phyloP scores from a whole-genome alignment of 192 early-diverging fungal species.

The Blastocladiella britannica region DNA sequence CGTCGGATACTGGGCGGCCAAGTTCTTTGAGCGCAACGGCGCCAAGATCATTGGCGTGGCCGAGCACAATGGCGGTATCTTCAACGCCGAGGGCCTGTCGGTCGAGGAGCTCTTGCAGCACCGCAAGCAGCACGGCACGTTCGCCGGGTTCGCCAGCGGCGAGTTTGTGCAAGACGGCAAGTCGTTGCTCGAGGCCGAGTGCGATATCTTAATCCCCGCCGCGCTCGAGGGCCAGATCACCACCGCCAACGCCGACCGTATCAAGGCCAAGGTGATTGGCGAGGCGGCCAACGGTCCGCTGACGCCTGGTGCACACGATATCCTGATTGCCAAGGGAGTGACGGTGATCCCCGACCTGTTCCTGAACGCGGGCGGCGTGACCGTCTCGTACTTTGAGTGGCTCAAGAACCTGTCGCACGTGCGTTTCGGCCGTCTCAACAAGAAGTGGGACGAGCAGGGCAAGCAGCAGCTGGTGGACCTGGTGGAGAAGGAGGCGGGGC shows the following conservation, averaged over 20 bases:
- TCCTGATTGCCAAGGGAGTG: constrained; percentile 32
- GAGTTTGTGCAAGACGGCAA: constrained; percentile 31
- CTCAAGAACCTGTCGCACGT: constrained; percentile 67
- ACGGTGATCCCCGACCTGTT: constrained; percentile 53
- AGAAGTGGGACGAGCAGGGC: constrained; percentile 59
- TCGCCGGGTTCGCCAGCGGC: constrained; percentile 40
- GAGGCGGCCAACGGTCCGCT: constrained; percentile 67
- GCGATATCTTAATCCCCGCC: constrained; percentile 62
- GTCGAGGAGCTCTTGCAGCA: constrained; percentile 42
- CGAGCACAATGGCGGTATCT: constrained; percentile 45
- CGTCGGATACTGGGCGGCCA: constrained; percentile 62
- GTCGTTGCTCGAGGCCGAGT: constrained; percentile 45
- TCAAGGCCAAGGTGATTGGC: constrained; percentile 60
- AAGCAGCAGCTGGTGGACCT: constrained; percentile 42
- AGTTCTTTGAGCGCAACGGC: constrained; percentile 60
- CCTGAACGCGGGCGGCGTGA: constrained; percentile 65
- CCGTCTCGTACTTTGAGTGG: constrained; percentile 67
- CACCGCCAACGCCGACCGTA: constrained; percentile 42
- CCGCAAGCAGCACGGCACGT: constrained; percentile 38
- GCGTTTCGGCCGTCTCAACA: constrained; percentile 67
- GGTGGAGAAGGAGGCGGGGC: constrained; percentile 56
- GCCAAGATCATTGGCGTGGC: constrained; percentile 54
- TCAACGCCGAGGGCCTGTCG: constrained; percentile 39
- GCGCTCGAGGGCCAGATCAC: constrained; percentile 64
- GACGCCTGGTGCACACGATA: constrained; percentile 49